Percentiles rank a stretch among this genome's conserved stretches.
Evolutionary conservation across 345 rosid genomes (phyloP).

Genomic region (Boechera stricta): DNA sequence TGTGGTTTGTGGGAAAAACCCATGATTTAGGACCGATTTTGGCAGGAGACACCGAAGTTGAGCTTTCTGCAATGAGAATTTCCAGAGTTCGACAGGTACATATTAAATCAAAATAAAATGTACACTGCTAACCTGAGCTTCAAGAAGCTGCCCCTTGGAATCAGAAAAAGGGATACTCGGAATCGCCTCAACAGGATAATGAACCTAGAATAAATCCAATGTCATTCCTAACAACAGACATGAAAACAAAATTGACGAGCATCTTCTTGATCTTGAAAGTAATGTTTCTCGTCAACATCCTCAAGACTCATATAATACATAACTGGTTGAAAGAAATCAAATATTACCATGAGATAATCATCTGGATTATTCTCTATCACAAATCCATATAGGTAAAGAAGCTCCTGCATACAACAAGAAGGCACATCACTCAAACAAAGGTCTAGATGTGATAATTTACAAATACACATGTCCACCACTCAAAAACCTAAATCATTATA

Average conservation of each 20-base stretch:
- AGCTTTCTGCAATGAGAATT: slow-evolving; percentile 63
- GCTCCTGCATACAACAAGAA: slow-evolving; percentile 63
- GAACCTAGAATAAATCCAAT: slow-evolving; percentile 56
- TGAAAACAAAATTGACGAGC: slow-evolving; percentile 24
- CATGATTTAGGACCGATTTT: slow-evolving; percentile 62
- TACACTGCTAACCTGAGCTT: slow-evolving; percentile 69
- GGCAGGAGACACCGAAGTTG: slow-evolving; percentile 84
- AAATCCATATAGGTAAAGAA: slow-evolving; percentile 91
- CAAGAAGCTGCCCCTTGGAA: slow-evolving; percentile 80
- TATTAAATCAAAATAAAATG: slow-evolving; percentile 11
- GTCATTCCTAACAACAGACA: slow-evolving; percentile 32
- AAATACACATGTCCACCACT: not conserved
- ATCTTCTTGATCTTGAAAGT: slow-evolving; percentile 21
- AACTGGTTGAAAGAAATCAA: slow-evolving; percentile 2
- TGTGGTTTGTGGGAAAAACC: slow-evolving; percentile 59
- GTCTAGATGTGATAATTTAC: slow-evolving; percentile 3
- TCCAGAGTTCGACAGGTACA: slow-evolving; percentile 20
- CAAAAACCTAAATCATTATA: not conserved
- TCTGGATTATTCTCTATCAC: slow-evolving; percentile 85
- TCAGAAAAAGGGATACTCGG: slow-evolving; percentile 67
- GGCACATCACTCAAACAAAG: slow-evolving; percentile 22
- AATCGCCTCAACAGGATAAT: slow-evolving; percentile 91
- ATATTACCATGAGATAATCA: slow-evolving; percentile 87
- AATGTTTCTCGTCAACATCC: slow-evolving; percentile 19
- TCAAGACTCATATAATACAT: slow-evolving; percentile 12